phyloP scores from a whole-genome alignment of 2,329 filamentous ascomycete species.

The Trichoderma sp. region DNA sequence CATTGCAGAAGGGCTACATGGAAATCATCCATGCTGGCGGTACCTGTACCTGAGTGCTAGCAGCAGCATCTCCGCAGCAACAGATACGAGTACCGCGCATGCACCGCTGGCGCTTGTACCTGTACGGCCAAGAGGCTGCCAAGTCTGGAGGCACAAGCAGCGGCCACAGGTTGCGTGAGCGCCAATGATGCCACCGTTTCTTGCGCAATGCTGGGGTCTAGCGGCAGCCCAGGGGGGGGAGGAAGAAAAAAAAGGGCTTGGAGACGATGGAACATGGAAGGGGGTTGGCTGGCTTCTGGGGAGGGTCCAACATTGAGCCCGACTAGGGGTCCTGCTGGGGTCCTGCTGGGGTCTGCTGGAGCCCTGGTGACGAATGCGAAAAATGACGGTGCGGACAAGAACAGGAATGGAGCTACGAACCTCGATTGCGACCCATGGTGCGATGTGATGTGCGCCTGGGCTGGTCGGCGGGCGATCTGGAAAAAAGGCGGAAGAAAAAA shows the following conservation, averaged over 20 bases:
- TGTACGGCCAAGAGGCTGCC: not conserved
- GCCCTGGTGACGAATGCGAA: conserved; percentile 10
- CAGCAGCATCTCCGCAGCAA: not conserved
- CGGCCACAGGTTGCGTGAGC: not conserved
- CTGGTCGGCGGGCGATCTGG: conserved; percentile 14
- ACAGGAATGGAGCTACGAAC: conserved; percentile 41
- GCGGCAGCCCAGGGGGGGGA: not conserved
- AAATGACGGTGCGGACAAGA: conserved; percentile 8
- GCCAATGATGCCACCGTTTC: conserved; percentile 11
- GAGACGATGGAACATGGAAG: not conserved
- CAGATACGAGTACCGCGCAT: not conserved
- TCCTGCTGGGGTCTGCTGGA: not conserved
- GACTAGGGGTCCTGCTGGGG: conserved; percentile 14
- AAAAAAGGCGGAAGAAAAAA: not conserved
- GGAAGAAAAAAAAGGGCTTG: not conserved
- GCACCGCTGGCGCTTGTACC: not conserved
- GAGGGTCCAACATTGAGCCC: not conserved
- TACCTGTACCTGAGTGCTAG: not conserved
- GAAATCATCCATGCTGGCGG: not conserved
- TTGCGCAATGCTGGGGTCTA: conserved; percentile 12
- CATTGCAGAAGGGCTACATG: not conserved
- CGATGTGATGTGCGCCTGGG: conserved; percentile 3
- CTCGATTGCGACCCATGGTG: conserved; percentile 55
- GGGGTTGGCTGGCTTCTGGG: not conserved
- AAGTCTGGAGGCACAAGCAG: not conserved